These are phyloP conservation scores for Phytopythium chamaehyphon DNA, from an alignment of 352 stramenopile genomes.

Conservation along the genomic window DNA sequence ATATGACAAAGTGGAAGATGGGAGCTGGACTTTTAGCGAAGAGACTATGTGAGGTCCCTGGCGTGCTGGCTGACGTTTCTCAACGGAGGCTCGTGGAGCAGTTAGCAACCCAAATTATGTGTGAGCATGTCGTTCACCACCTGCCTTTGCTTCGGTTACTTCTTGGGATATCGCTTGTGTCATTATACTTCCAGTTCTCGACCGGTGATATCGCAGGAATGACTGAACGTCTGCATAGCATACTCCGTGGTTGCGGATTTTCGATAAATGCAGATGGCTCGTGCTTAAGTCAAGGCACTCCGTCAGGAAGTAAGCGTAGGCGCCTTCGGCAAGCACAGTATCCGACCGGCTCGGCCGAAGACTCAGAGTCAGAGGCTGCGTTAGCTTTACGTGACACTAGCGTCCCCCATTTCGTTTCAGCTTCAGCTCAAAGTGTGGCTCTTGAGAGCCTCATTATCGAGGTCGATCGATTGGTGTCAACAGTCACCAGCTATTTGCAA, in stretches of 20 bases:
- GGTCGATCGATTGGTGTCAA: constrained; percentile 22
- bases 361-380: constrained; percentile 10
- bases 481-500: not conserved
- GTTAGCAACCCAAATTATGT: constrained; percentile 43
- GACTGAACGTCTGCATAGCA: not conserved
- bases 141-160: constrained; percentile 46
- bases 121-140: constrained; percentile 67
- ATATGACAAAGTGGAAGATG: constrained; percentile 42
- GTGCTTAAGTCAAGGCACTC: not conserved
- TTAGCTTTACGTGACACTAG: not conserved
- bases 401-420: constrained; percentile 35
- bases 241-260: constrained; percentile 3
- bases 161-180: constrained; percentile 23
- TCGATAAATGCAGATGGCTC: not conserved
- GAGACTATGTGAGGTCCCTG: constrained; percentile 26
- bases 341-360: constrained; percentile 10
- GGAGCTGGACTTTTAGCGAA: constrained; percentile 34
- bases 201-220: not conserved
- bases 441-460: constrained; percentile 30
- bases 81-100: constrained; percentile 11
- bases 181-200: not conserved
- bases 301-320: constrained; percentile 1
- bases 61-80: not conserved
- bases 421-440: constrained; percentile 24
- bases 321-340: constrained; percentile 11